phyloP scores from a whole-genome alignment of 208 protist genomes.

The Acanthamoeba triangularis region DNA sequence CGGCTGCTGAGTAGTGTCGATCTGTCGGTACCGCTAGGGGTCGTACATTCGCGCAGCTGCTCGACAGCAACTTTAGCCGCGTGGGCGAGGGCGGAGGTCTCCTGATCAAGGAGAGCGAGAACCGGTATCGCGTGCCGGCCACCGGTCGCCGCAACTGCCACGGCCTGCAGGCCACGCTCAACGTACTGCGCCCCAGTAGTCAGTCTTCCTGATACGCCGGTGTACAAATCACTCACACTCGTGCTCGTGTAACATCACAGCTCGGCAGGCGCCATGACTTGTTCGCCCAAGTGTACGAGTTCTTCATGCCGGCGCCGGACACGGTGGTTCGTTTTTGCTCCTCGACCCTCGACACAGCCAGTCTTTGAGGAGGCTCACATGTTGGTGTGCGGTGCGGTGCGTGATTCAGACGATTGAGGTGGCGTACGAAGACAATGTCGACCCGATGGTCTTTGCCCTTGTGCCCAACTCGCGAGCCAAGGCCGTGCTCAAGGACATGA shows the following conservation, averaged over 20 bases:
- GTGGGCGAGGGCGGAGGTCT: constrained; percentile 55
- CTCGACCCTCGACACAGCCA: neutral
- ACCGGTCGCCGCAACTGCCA: constrained; percentile 61
- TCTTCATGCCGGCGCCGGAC: constrained; percentile 31
- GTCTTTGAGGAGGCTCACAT: neutral
- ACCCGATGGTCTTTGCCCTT: constrained; percentile 12
- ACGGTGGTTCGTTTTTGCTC: neutral
- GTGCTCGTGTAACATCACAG: neutral
- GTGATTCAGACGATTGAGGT: constrained; percentile 1
- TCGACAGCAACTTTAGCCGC: constrained; percentile 52
- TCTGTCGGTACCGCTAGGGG: neutral
- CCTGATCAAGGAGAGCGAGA: constrained; percentile 69
- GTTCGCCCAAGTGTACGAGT: constrained; percentile 9
- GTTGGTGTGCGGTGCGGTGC: neutral
- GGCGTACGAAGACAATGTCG: neutral
- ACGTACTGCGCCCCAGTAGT: neutral
- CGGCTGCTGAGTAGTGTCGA: too few species aligned
- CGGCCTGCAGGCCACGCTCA: constrained; percentile 56
- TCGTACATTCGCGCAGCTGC: neutral
- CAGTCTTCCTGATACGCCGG: neutral
- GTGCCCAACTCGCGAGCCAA: constrained; percentile 47
- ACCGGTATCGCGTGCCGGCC: constrained; percentile 28
- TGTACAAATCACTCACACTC: neutral
- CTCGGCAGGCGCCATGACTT: constrained; percentile 17
- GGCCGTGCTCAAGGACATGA: neutral